Percentiles rank a stretch among this genome's conserved stretches.
Conservation (phyloP, 768 basidiomycete genomes). For the Tylopilus cervinicoccineus region DNA sequence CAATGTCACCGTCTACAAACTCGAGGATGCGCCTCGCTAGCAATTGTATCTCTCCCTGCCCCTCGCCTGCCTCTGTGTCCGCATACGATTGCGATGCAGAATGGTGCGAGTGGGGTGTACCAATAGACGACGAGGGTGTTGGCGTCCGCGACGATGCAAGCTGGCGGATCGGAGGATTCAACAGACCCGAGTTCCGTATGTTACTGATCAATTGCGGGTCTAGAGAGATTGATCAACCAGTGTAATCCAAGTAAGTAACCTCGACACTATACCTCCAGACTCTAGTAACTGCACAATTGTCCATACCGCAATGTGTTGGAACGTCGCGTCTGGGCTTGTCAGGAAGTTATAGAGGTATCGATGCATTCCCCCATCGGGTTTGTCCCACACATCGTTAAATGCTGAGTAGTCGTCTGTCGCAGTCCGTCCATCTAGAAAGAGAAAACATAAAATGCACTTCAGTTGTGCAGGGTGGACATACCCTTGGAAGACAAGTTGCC, state of each 20-base stretch:
- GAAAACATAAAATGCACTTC: not conserved
- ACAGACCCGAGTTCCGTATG: slow-evolving; percentile 77
- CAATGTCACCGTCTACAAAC: slow-evolving; percentile 73
- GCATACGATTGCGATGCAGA: slow-evolving; percentile 70
- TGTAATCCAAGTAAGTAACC: not conserved
- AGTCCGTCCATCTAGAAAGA: slow-evolving; percentile 61
- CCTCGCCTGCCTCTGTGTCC: slow-evolving; percentile 81
- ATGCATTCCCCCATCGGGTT: slow-evolving; percentile 97
- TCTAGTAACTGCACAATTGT: slow-evolving; percentile 97
- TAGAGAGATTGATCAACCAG: slow-evolving; percentile 23
- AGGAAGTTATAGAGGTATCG: slow-evolving; percentile 92
- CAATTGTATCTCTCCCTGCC: slow-evolving; percentile 86
- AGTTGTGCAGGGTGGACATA: slow-evolving; percentile 27
- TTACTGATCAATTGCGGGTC: slow-evolving; percentile 88
- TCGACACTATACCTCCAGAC: slow-evolving; percentile 65
- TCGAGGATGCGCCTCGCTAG: slow-evolving; percentile 84
- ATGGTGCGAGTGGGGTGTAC: slow-evolving; percentile 67
- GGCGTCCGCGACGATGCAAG: slow-evolving; percentile 70
- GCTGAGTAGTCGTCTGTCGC: slow-evolving; percentile 89
- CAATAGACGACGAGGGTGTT: slow-evolving; percentile 69
- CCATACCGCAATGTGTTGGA: slow-evolving; percentile 99
- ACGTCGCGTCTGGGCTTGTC: slow-evolving; percentile 89
- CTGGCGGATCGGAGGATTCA: slow-evolving; percentile 83
- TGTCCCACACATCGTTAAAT: slow-evolving; percentile 97
- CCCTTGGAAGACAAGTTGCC: slow-evolving; percentile 98